These are phyloP conservation scores for Neonectria coccinea DNA, from an alignment of 2,329 filamentous ascomycete species.

Conservation along the genomic window DNA sequence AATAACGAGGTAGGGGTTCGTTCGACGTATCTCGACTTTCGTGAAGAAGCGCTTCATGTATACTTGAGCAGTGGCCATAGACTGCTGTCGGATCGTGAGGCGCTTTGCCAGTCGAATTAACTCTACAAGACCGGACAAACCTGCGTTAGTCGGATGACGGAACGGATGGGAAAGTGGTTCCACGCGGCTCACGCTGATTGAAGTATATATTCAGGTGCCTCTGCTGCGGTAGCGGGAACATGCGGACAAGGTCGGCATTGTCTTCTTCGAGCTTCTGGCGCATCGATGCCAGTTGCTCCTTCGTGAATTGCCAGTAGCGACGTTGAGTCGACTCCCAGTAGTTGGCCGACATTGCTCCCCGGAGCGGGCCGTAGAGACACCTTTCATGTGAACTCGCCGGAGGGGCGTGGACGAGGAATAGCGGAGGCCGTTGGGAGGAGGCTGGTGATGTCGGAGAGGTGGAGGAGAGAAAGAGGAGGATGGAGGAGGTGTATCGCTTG, in stretches of 20 bases:
- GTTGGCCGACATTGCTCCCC: slow-evolving; percentile 82
- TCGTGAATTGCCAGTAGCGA: slow-evolving; percentile 89
- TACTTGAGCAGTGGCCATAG: slow-evolving; percentile 91
- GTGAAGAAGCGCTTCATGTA: slow-evolving; percentile 96
- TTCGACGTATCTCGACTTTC: slow-evolving; percentile 89
- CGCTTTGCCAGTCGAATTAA: slow-evolving; percentile 86
- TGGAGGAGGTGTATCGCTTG: slow-evolving; percentile 10
- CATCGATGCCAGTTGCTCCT: slow-evolving; percentile 80
- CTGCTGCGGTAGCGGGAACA: slow-evolving; percentile 84
- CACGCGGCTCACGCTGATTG: slow-evolving; percentile 76
- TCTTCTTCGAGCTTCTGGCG: slow-evolving; percentile 82
- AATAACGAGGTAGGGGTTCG: slow-evolving; percentile 92
- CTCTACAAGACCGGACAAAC: slow-evolving; percentile 61
- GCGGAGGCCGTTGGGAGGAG: neutral
- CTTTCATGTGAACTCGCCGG: slow-evolving; percentile 11
- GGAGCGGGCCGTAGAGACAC: slow-evolving; percentile 29
- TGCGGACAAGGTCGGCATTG: slow-evolving; percentile 78
- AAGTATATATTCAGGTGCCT: slow-evolving; percentile 92
- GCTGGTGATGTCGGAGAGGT: neutral
- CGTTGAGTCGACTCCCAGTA: slow-evolving; percentile 97
- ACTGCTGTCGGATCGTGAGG: slow-evolving; percentile 87
- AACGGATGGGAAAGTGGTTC: neutral
- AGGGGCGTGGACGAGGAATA: slow-evolving; percentile 2
- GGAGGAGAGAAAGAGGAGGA: slow-evolving; percentile 2
- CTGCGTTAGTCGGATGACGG: slow-evolving; percentile 15